Evolutionary conservation across 495 filamentous ascomycete genomes (phyloP).

Genomic region (Astrothelium subdiscretum): DNA sequence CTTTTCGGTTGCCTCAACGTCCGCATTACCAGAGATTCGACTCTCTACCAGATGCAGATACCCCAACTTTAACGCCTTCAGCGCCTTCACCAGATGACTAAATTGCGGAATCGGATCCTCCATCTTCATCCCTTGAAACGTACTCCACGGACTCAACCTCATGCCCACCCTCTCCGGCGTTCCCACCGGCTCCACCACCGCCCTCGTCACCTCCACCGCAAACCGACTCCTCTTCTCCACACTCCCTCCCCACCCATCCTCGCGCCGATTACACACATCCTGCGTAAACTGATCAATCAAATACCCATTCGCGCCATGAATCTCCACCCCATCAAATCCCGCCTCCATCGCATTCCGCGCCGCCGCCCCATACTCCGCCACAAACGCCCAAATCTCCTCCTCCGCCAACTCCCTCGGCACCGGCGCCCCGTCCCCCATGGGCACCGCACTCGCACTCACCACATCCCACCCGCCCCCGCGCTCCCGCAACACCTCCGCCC

Average conservation of each 20-base stretch:
- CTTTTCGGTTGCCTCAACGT: constrained; percentile 32
- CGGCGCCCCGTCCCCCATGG: constrained; percentile 28
- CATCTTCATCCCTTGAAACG: constrained; percentile 62
- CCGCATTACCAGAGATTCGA: constrained; percentile 36
- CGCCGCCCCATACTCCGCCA: constrained; percentile 47
- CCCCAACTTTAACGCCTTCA: constrained; percentile 46
- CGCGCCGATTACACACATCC: constrained; percentile 49
- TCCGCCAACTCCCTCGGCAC: constrained; percentile 41
- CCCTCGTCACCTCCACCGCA: constrained; percentile 49
- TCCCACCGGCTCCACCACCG: constrained; percentile 53
- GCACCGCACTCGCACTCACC: constrained; percentile 27
- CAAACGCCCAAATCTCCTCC: constrained; percentile 45
- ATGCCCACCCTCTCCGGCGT: constrained; percentile 45
- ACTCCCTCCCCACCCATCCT: constrained; percentile 58
- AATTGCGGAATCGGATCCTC: constrained; percentile 52
- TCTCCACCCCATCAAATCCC: constrained; percentile 69
- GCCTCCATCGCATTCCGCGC: constrained; percentile 54
- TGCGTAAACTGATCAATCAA: constrained; percentile 65
- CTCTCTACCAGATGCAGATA: constrained; percentile 57
- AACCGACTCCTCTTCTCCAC: constrained; percentile 60
- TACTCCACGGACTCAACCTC: constrained; percentile 51
- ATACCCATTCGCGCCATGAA: constrained; percentile 66
- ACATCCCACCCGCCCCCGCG: constrained; percentile 24
- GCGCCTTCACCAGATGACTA: constrained; percentile 39
- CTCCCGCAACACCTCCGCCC: constrained; percentile 27